Conservation (phyloP, 2,329 filamentous ascomycete species). For the Penicillium sp. region DNA sequence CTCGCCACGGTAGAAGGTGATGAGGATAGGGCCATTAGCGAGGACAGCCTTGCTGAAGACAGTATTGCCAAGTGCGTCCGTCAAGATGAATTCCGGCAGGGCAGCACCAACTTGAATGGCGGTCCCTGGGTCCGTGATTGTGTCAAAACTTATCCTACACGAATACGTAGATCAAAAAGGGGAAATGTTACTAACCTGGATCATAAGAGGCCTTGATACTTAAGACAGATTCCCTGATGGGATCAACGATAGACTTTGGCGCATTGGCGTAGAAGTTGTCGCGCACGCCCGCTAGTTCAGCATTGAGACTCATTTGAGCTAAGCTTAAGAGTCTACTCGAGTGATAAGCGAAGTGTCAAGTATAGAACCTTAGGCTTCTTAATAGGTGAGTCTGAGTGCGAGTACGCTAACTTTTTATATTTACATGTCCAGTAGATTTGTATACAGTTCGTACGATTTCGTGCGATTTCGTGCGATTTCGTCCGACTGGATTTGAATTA, state of each 20-base stretch:
- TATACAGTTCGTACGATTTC: constrained; percentile 7
- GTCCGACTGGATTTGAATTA: not conserved
- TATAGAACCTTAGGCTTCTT: not conserved
- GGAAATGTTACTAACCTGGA: constrained; percentile 4
- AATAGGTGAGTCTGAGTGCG: not conserved
- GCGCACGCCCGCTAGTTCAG: constrained; percentile 3
- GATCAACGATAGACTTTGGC: constrained; percentile 7
- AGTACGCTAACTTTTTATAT: constrained; percentile 2
- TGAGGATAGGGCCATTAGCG: too few relatives aligned
- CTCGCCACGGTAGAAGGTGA: too few relatives aligned
- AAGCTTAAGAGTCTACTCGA: constrained; percentile 2
- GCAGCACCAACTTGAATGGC: constrained; percentile 10
- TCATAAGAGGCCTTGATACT: constrained; percentile 4
- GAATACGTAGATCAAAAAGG: constrained; percentile 3
- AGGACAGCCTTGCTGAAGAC: too few relatives aligned
- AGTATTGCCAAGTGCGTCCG: too few relatives aligned
- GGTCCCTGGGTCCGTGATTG: not conserved
- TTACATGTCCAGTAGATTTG: constrained; percentile 5
- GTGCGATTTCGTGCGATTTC: constrained; percentile 1
- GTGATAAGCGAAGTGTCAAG: constrained; percentile 7
- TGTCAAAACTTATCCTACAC: constrained; percentile 5
- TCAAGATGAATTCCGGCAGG: too few relatives aligned
- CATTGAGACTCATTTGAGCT: constrained; percentile 5
- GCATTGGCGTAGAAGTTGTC: constrained; percentile 5
- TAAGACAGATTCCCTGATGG: constrained; percentile 1